phyloP scores from a whole-genome alignment of 176 grass and related monocot genomes.

The Aegilops speltoides region DNA sequence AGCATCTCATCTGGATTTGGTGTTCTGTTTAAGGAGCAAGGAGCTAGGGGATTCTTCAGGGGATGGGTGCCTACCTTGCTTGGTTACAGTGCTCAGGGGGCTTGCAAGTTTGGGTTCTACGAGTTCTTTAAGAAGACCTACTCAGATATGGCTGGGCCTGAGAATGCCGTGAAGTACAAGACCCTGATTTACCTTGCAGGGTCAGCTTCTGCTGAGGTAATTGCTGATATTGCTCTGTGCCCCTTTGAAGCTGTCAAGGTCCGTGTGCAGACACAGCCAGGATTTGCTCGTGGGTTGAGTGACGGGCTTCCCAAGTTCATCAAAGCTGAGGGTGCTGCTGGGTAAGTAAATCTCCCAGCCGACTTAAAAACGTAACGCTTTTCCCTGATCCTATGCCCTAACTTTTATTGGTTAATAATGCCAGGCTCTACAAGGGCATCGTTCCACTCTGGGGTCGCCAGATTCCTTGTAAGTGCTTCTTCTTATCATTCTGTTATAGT shows the following conservation, averaged over 20 bases:
- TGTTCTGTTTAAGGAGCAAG: conserved; percentile 86
- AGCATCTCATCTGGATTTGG: conserved; percentile 89
- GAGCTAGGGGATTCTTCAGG: conserved; percentile 75
- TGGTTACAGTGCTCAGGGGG: conserved; percentile 93
- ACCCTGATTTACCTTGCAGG: conserved; percentile 96
- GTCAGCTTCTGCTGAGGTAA: conserved; percentile 98
- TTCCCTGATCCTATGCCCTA: not conserved
- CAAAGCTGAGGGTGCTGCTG: conserved; percentile 68
- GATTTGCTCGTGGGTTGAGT: conserved; percentile 86
- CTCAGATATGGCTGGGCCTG: conserved; percentile 92
- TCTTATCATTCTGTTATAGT: not conserved
- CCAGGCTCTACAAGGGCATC: conserved; percentile 84
- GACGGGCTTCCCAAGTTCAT: conserved; percentile 97
- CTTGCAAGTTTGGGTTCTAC: conserved; percentile 96
- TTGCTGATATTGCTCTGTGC: conserved; percentile 95
- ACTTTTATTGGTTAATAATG: not conserved
- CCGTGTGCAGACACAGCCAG: conserved; percentile 94
- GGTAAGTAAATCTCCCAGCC: conserved; percentile 45
- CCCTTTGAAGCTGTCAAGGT: conserved; percentile 98
- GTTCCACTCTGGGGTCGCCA: conserved; percentile 92
- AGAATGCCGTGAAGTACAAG: conserved; percentile 91
- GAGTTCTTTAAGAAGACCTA: conserved; percentile 99
- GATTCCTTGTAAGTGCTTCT: conserved; percentile 71
- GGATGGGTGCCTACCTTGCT: conserved; percentile 96
- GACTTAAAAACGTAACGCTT: not conserved